These are phyloP conservation scores for Striga hermonthica DNA, from an alignment of 305 asterid species.

Conservation along the genomic window DNA sequence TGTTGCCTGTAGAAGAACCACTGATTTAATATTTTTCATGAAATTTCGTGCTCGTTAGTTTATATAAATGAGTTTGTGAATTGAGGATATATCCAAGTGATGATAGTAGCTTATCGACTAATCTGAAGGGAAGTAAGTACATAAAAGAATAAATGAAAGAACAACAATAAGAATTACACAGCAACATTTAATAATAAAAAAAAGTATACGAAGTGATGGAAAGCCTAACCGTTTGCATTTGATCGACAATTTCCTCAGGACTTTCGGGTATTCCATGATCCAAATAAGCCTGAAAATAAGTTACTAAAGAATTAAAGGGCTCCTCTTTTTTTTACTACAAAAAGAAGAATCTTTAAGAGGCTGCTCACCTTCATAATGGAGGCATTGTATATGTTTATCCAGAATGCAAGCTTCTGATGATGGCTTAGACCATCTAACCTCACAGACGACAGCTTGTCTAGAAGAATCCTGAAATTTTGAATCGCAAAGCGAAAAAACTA, in stretches of 20 bases:
- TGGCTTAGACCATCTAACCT: constrained; percentile 63
- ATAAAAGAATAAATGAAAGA: background rate
- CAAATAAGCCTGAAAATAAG: constrained; percentile 63
- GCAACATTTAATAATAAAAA: too few species aligned
- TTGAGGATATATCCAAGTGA: background rate
- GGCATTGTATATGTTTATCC: constrained; percentile 83
- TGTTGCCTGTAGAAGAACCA: constrained; percentile 15
- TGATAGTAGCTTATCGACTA: background rate
- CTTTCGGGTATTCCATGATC: constrained; percentile 78
- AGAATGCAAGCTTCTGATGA: constrained; percentile 86
- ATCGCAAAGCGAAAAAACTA: too few species aligned
- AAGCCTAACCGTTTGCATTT: constrained; percentile 74
- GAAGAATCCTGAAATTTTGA: constrained; percentile 57
- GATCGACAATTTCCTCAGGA: constrained; percentile 56
- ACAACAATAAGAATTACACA: too few species aligned
- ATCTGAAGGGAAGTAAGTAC: background rate
- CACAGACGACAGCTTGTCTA: constrained; percentile 61
- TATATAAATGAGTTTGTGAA: background rate
- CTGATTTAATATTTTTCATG: background rate
- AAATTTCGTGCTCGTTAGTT: background rate
- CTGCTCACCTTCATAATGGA: constrained; percentile 79
- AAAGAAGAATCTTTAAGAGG: background rate
- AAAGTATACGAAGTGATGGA: too few species aligned
- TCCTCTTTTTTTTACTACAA: background rate
- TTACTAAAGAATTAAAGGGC: background rate